A percentile compares a stretch with the other conserved stretches of the same genome.
These are phyloP conservation scores for Boletus vinaceobasis DNA, from an alignment of 768 basidiomycete genomes.

Conservation along the genomic window DNA sequence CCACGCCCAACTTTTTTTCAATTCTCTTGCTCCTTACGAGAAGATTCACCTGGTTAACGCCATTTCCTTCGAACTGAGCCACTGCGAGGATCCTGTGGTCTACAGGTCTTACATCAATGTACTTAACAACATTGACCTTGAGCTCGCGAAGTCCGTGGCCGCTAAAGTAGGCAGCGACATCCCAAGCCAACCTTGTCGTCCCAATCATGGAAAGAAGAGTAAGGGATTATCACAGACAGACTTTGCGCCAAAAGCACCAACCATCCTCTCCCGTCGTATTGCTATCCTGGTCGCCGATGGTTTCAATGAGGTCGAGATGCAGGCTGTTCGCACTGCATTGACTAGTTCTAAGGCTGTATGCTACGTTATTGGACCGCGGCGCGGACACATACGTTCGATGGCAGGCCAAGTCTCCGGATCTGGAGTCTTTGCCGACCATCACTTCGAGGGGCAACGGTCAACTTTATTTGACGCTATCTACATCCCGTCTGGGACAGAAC, in stretches of 20 bases:
- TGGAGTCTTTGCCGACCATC: conserved; percentile 57
- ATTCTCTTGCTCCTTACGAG: conserved; percentile 70
- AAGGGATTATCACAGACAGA: conserved; percentile 57
- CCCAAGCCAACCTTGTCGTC: conserved; percentile 47
- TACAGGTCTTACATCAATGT: conserved; percentile 64
- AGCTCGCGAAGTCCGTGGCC: conserved; percentile 69
- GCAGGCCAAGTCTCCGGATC: conserved; percentile 25
- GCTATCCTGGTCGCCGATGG: conserved; percentile 77
- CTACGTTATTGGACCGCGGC: conserved; percentile 70
- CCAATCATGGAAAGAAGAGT: conserved; percentile 57
- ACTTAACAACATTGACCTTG: conserved; percentile 69
- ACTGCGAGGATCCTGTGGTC: conserved; percentile 74
- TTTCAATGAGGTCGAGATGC: conserved; percentile 59
- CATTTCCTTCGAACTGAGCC: conserved; percentile 78
- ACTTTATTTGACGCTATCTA: conserved; percentile 82
- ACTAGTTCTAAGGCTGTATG: conserved; percentile 51
- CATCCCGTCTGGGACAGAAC: conserved; percentile 66
- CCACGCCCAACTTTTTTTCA: conserved; percentile 80
- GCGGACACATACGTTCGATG: conserved; percentile 41
- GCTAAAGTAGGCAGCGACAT: conserved; percentile 56
- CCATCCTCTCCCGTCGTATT: conserved; percentile 64
- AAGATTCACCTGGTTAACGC: conserved; percentile 68
- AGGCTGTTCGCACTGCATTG: conserved; percentile 54
- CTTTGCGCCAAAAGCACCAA: conserved; percentile 52
- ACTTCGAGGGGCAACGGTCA: conserved; percentile 74